Conservation (phyloP, 345 rosid species). For the Sonneratia caseolaris region DNA sequence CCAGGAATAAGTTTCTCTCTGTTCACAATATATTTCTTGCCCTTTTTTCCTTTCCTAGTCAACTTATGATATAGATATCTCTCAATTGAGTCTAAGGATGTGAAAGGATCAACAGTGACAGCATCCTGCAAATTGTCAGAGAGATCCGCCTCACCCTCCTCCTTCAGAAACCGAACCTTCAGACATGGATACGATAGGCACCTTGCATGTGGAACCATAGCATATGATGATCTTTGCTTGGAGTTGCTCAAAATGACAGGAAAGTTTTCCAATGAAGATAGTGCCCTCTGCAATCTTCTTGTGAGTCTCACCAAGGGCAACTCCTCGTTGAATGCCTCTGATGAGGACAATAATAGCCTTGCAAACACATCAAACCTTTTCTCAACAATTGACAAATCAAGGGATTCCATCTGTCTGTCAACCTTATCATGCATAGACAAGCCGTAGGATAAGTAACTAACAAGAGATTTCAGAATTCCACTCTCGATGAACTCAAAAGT, state of each 20-base stretch:
- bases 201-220: conserved; percentile 55
- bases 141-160: conserved; percentile 56
- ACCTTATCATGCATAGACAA: conserved; percentile 28
- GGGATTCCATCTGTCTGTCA: conserved; percentile 19
- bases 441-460: conserved; percentile 58
- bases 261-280: conserved; percentile 73
- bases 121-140: conserved; percentile 45
- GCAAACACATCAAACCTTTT: conserved; percentile 63
- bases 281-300: conserved; percentile 65
- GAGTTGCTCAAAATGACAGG: conserved; percentile 54
- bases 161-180: conserved; percentile 59
- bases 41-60: conserved; percentile 21
- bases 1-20: conserved; percentile 19
- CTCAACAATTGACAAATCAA: conserved; percentile 29
- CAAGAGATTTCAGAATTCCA: conserved; percentile 68
- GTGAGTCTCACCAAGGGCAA: conserved; percentile 41
- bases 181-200: conserved; percentile 50
- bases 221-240: conserved; percentile 54
- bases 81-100: conserved; percentile 54
- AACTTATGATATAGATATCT: conserved; percentile 60
- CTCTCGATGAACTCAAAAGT: conserved; percentile 88
- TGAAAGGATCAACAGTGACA: conserved; percentile 70
- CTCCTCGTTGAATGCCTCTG: conserved; percentile 31
- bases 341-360: conserved; percentile 38
- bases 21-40: conserved; percentile 22